A percentile compares a stretch with the other conserved stretches of the same genome.
phyloP scores from a whole-genome alignment of 2,329 filamentous ascomycete species.

The Epichloe coenophiala region DNA sequence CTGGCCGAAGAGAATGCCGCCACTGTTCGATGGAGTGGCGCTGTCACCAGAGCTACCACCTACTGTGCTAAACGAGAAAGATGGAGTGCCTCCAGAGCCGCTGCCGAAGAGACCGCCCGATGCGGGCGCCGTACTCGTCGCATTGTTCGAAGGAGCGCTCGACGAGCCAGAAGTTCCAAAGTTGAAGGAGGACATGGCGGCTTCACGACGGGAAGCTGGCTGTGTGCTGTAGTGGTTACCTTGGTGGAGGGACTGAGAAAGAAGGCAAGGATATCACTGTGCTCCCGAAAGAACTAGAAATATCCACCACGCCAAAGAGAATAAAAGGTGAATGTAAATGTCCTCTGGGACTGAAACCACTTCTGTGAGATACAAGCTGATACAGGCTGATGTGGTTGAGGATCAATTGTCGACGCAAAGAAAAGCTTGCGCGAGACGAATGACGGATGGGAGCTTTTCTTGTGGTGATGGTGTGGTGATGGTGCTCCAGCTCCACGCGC shows the following conservation, averaged over 20 bases:
- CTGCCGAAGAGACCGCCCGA: conserved; percentile 28
- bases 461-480: too few species aligned
- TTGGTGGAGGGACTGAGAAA: not conserved
- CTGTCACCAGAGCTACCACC: conserved; percentile 10
- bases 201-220: not conserved
- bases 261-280: not conserved
- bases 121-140: conserved; percentile 25
- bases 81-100: conserved; percentile 15
- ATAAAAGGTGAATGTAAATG: not conserved
- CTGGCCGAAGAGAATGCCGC: conserved; percentile 20
- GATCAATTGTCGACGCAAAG: not conserved
- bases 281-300: not conserved
- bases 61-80: conserved; percentile 26
- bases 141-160: conserved; percentile 17
- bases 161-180: conserved; percentile 23
- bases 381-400: not conserved
- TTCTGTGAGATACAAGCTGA: not conserved
- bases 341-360: not conserved
- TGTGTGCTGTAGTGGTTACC: not conserved
- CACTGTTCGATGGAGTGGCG: conserved; percentile 16
- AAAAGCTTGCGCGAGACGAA: not conserved
- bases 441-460: conserved; percentile 5
- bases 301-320: not conserved
- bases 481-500: conserved; percentile 5
- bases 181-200: conserved; percentile 26